These are phyloP conservation scores for Fusarium domesticum DNA, from an alignment of 2,329 filamentous ascomycete species.

Conservation along the genomic window DNA sequence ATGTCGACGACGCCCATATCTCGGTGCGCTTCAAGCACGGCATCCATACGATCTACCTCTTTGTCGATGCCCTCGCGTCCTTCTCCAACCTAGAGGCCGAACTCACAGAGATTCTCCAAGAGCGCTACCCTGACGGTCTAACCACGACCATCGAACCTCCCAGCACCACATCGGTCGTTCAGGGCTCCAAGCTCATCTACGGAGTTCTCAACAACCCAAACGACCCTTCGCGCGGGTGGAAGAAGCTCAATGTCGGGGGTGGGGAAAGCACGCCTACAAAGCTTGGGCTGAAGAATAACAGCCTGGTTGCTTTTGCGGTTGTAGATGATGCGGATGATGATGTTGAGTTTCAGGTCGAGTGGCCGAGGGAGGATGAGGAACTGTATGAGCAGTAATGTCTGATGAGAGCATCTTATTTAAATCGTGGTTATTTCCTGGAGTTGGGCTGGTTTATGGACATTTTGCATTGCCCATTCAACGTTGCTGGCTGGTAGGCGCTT, in stretches of 20 bases:
- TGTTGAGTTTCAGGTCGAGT: slow-evolving; percentile 44
- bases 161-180: slow-evolving; percentile 40
- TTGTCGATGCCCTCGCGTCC: slow-evolving; percentile 56
- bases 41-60: slow-evolving; percentile 67
- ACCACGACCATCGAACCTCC: slow-evolving; percentile 33
- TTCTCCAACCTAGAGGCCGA: slow-evolving; percentile 56
- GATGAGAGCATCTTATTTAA: no score
- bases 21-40: slow-evolving; percentile 73
- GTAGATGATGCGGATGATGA: slow-evolving; percentile 40
- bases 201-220: slow-evolving; percentile 43
- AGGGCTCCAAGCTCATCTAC: slow-evolving; percentile 44
- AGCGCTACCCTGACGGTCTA: slow-evolving; percentile 55
- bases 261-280: slow-evolving; percentile 39
- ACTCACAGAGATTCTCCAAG: slow-evolving; percentile 56
- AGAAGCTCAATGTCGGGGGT: slow-evolving; percentile 38
- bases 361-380: slow-evolving; percentile 44
- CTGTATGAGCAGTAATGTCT: slow-evolving; percentile 25
- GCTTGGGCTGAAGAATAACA: slow-evolving; percentile 46
- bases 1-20: slow-evolving; percentile 49
- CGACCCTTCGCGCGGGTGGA: slow-evolving; percentile 51
- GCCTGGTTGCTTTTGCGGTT: slow-evolving; percentile 50
- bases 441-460: no score
- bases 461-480: no score
- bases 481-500: no score
- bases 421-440: not conserved